phyloP scores from a whole-genome alignment of 2,329 filamentous ascomycete genomes.

The Trichoderma arundinaceum region DNA sequence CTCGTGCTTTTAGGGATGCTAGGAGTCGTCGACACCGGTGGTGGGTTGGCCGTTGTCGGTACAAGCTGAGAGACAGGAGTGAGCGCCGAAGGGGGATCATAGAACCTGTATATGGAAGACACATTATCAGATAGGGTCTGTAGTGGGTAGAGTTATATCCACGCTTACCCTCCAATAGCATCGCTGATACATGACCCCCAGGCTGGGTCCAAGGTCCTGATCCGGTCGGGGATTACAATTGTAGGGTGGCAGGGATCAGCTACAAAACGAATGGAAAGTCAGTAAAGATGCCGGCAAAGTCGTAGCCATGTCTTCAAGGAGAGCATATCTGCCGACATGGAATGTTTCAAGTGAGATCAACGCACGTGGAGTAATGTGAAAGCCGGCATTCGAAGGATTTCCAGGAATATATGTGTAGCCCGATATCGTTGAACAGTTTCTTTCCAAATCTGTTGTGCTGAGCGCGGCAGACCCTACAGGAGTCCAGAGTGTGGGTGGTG shows the following conservation, averaged over 20 bases:
- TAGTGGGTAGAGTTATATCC: neutral
- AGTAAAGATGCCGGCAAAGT: neutral
- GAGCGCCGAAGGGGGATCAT: constrained; percentile 29
- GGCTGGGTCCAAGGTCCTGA: constrained; percentile 21
- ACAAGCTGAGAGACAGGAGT: constrained; percentile 15
- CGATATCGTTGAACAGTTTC: no score
- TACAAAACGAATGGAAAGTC: neutral
- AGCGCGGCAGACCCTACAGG: no score
- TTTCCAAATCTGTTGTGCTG: no score
- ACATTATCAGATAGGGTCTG: neutral
- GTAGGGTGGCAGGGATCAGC: constrained; percentile 26
- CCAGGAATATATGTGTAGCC: no score
- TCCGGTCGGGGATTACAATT: constrained; percentile 21
- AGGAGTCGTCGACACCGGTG: neutral
- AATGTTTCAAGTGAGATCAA: no score
- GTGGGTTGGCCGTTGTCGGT: neutral
- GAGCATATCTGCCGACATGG: no score
- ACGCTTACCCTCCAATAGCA: constrained; percentile 26
- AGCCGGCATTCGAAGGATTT: no score
- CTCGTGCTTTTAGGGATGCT: neutral
- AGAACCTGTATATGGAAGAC: constrained; percentile 9
- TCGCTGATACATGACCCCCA: constrained; percentile 20
- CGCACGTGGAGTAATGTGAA: no score
- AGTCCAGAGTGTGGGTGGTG: no score
- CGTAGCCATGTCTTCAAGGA: no score